A percentile compares a stretch with the other conserved stretches of the same genome.
phyloP scores from a whole-genome alignment of 1,139 yeast species.

The Zygotorulaspora mrakii region DNA sequence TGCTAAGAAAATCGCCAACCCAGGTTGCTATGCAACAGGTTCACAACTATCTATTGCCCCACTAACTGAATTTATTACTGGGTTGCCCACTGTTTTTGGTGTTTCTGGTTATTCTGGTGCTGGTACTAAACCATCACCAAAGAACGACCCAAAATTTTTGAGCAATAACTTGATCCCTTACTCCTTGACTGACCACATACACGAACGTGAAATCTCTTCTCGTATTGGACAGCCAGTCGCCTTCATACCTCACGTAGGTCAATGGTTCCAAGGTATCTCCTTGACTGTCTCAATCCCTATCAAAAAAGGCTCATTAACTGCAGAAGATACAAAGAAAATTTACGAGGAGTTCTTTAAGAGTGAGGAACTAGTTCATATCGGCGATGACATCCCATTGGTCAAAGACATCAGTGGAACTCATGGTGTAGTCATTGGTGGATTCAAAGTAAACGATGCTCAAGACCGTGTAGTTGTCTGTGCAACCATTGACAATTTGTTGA shows the following conservation, averaged over 20 bases:
- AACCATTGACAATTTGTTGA: constrained; percentile 88
- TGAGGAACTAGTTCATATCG: constrained; percentile 79
- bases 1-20: constrained; percentile 89
- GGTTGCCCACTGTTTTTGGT: constrained; percentile 84
- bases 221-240: constrained; percentile 79
- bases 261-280: constrained; percentile 98
- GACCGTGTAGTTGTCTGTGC: constrained; percentile 92
- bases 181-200: constrained; percentile 93
- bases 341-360: constrained; percentile 87
- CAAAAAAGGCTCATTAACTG: constrained; percentile 60
- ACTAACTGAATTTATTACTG: constrained; percentile 55
- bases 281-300: constrained; percentile 90
- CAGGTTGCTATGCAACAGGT: constrained; percentile 98
- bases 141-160: constrained; percentile 75
- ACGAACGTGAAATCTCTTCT: constrained; percentile 84
- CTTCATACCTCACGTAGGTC: constrained; percentile 95
- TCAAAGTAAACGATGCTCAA: constrained; percentile 83
- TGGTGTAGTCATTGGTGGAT: constrained; percentile 92
- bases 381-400: constrained; percentile 64
- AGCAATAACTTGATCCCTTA: constrained; percentile 87
- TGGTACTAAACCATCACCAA: constrained; percentile 96
- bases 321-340: constrained; percentile 77
- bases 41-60: constrained; percentile 94
- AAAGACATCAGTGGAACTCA: constrained; percentile 90
- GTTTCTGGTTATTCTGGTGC: constrained; percentile 99